A percentile compares a stretch with the other conserved stretches of the same genome.
Conservation (phyloP, 176 grass and related monocot genomes). For the Tillandsia leiboldiana region DNA sequence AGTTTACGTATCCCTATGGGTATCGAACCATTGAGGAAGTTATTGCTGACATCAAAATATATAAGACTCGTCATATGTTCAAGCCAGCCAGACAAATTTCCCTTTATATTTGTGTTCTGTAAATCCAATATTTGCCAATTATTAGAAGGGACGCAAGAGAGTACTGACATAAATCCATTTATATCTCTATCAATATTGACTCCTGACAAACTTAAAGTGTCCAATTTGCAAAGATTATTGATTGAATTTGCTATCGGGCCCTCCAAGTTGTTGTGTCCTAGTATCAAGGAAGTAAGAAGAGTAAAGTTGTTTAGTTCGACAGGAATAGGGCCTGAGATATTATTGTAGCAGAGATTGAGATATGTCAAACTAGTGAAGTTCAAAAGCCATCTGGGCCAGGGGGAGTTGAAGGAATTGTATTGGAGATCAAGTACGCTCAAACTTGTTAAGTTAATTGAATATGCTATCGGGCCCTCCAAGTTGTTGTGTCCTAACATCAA, state of each 20-base stretch:
- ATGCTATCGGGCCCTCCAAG: too few species aligned
- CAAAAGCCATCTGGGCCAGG: background rate
- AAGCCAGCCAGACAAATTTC: slow-evolving; percentile 7
- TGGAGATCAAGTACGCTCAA: background rate
- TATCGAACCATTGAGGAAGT: background rate
- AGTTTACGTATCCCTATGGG: slow-evolving; percentile 12
- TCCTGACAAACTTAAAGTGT: background rate
- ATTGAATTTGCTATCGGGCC: background rate
- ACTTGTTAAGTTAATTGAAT: slow-evolving; percentile 8
- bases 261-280: background rate
- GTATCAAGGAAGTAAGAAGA: background rate
- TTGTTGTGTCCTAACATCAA: too few species aligned
- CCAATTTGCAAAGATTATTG: background rate
- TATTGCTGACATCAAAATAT: slow-evolving; percentile 17
- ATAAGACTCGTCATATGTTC: slow-evolving; percentile 13
- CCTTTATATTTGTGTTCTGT: background rate
- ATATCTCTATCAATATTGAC: background rate
- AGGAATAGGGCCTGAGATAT: slow-evolving; percentile 6
- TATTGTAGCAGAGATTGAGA: fast-evolving
- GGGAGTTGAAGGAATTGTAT: fast-evolving
- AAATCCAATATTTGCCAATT: background rate
- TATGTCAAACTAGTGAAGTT: background rate
- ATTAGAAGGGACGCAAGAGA: background rate
- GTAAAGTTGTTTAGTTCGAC: background rate
- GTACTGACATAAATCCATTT: background rate